Conservation (phyloP, 306 rosid genomes). For the Vicia faba region DNA sequence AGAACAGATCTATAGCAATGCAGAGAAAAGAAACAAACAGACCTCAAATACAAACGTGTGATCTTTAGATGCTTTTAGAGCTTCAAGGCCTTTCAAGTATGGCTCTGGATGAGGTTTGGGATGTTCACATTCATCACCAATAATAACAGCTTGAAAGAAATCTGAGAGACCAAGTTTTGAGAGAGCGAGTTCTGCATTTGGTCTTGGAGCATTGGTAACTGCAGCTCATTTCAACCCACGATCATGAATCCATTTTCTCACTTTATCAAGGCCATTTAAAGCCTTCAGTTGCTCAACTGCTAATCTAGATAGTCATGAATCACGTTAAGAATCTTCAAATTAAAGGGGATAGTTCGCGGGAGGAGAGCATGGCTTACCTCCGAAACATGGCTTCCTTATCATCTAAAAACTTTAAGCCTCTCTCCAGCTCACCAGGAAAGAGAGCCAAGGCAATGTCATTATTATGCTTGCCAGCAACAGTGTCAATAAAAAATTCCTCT, state of each 20-base stretch:
- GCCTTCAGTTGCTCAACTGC: constrained; percentile 68
- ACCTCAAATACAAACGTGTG: constrained; percentile 95
- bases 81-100: constrained; percentile 86
- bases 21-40: constrained; percentile 40
- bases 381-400: no score
- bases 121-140: constrained; percentile 83
- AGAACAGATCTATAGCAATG: no score
- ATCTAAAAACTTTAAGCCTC: no score
- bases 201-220: constrained; percentile 90
- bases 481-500: no score
- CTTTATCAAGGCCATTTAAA: constrained; percentile 64
- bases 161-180: no score
- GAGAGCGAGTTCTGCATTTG: constrained; percentile 88
- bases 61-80: constrained; percentile 74
- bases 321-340: no score
- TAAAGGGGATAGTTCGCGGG: no score
- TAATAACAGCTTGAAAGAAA: constrained; percentile 62
- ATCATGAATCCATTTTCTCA: constrained; percentile 84
- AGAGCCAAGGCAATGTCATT: no score
- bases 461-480: no score
- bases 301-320: no score
- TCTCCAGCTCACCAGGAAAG: no score
- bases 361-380: no score
- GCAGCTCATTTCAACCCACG: constrained; percentile 89
- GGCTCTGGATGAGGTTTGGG: constrained; percentile 93